Percentiles rank a stretch among this genome's conserved stretches.
These are phyloP conservation scores for Penicillium sp. DNA, from an alignment of 2,329 filamentous ascomycete species.

Conservation along the genomic window DNA sequence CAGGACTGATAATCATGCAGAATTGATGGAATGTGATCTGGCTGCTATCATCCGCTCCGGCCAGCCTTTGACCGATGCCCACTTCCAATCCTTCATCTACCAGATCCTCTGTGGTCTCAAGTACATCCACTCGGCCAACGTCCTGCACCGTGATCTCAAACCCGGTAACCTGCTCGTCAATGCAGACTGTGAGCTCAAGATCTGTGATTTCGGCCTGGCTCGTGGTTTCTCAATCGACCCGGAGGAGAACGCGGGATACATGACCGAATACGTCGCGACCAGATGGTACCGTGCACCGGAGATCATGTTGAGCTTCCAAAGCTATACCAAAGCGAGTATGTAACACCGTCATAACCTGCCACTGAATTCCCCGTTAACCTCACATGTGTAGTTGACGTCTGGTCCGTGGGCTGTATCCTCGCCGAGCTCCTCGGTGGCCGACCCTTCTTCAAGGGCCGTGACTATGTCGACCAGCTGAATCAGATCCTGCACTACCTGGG, in stretches of 20 bases:
- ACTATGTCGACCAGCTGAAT: slow-evolving; percentile 98
- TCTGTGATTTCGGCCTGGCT: slow-evolving; percentile 93
- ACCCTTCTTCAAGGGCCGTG: slow-evolving; percentile 97
- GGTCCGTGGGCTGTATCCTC: slow-evolving; percentile 96
- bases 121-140: slow-evolving; percentile 98
- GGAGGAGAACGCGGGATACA: slow-evolving; percentile 96
- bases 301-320: slow-evolving; percentile 99
- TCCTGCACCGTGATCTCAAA: slow-evolving; percentile 92
- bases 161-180: slow-evolving; percentile 96
- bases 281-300: slow-evolving; percentile 98
- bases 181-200: slow-evolving; percentile 98
- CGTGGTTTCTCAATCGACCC: slow-evolving; percentile 95
- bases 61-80: slow-evolving; percentile 91
- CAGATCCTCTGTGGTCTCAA: slow-evolving; percentile 98
- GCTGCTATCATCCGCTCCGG: slow-evolving; percentile 96
- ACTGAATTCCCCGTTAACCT: slow-evolving; percentile 4
- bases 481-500: slow-evolving; percentile 97
- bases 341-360: slow-evolving; percentile 27
- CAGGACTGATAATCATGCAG: slow-evolving; percentile 40
- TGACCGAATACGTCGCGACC: slow-evolving; percentile 98
- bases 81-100: slow-evolving; percentile 99
- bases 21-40: slow-evolving; percentile 98
- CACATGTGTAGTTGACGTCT: slow-evolving; percentile 70
- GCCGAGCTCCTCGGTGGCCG: slow-evolving; percentile 91
- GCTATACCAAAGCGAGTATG: slow-evolving; percentile 99